Evolutionary conservation across 202 grass and related monocot genomes (phyloP).

Genomic region (Brachypodium distachyon): DNA sequence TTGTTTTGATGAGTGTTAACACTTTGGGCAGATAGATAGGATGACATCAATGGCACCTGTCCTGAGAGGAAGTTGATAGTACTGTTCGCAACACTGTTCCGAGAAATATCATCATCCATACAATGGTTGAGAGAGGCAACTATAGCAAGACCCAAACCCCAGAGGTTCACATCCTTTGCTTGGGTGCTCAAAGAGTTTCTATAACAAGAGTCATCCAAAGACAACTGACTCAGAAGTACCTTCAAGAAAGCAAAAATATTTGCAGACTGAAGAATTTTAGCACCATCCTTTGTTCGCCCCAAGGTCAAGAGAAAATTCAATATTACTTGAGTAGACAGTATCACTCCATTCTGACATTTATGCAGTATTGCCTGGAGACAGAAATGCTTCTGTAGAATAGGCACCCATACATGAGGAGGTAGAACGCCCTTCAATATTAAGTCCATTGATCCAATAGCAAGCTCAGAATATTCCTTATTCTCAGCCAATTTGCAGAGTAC

Average conservation of each 20-base stretch:
- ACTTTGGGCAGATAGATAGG: slow-evolving; percentile 70
- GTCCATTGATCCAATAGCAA: slow-evolving; percentile 71
- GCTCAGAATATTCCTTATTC: slow-evolving; percentile 49
- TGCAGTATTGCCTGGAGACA: slow-evolving; percentile 56
- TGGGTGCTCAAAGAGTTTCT: slow-evolving; percentile 32
- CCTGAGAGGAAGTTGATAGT: slow-evolving; percentile 61
- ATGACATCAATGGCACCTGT: slow-evolving; percentile 55
- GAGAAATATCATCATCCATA: slow-evolving; percentile 52
- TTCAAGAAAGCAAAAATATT: slow-evolving; percentile 78
- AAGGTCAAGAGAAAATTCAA: slow-evolving; percentile 84
- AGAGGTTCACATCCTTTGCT: slow-evolving; percentile 51
- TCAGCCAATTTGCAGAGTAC: slow-evolving; percentile 75
- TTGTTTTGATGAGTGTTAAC: slow-evolving; percentile 42
- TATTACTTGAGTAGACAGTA: slow-evolving; percentile 40
- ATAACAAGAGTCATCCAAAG: slow-evolving; percentile 32
- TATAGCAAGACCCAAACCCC: slow-evolving; percentile 63
- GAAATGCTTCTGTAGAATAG: slow-evolving; percentile 74
- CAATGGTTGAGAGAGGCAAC: slow-evolving; percentile 62
- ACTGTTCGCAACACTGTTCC: slow-evolving; percentile 36
- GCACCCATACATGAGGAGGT: slow-evolving; percentile 43
- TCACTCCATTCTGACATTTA: slow-evolving; percentile 44
- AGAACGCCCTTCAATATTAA: slow-evolving; percentile 67
- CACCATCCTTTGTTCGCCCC: slow-evolving; percentile 77
- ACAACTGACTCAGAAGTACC: slow-evolving; percentile 45
- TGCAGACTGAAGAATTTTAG: slow-evolving; percentile 65